Base-by-base conservation (phyloP, 202 grass and related monocot species). In the Eragrostis tef region DNA sequence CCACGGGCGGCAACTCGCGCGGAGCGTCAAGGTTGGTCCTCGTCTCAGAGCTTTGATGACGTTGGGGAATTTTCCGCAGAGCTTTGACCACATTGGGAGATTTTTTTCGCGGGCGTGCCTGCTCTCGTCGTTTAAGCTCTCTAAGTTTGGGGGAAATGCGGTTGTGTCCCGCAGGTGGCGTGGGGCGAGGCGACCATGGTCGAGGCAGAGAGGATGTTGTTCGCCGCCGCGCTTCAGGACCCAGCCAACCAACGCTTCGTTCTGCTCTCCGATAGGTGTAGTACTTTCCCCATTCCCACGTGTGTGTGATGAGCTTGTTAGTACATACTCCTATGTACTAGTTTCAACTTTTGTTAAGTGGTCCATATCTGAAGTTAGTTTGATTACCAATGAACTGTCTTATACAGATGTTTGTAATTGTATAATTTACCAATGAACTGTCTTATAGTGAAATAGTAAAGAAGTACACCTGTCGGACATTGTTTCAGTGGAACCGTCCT, bases 181-280 rank as follows among this genome's bases (percentile, higher is more conserved):
- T 99, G 96, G 96, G 96, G 96, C 45, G 96, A 91, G 49, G 81
- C 83, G 6, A 99, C 90, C 42, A 99, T 99, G 96, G 85, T 99
- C 41, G 85, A 95, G 91, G 96, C 96, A 0, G 96, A 99, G 70
- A 87, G 87, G 73, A 45, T 90, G 75, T 47, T 99, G 70, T 85
- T 99, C 26, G 89, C 85, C 17, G 63, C 90, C 1, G 96, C 96
- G 14, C 92, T 99, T n/a, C 81, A 88, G 74, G 92, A 99, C 80
- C 90, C 92, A 6, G 70, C 83, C 6, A 99, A 95, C 81, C 92
- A 91, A 65, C 90, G 87, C 19, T 99, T 95, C 79, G 90, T 88
- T 81, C 73, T 99, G 64, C 88, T 99, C 70, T 97, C 94, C 9
- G 94, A 97, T 87, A 82, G 96, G 96, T 98, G 70, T 25, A 39